Conservation (phyloP, 2,329 filamentous ascomycete genomes). For the Scortechinia acanthostroma region DNA sequence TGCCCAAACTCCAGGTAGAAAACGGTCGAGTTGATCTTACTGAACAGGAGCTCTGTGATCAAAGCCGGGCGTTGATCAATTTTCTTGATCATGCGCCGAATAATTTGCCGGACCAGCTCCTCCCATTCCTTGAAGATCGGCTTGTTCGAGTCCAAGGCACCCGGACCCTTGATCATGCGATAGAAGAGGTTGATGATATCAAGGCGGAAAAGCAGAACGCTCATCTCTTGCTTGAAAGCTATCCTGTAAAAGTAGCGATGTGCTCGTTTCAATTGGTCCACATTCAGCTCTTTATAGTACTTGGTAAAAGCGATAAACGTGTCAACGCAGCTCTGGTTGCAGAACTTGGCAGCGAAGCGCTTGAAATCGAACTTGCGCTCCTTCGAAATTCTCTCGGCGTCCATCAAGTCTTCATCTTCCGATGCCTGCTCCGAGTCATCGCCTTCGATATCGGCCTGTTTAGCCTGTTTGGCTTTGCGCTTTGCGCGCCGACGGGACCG, state of each 20-base stretch:
- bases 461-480: constrained; percentile 47
- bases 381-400: constrained; percentile 63
- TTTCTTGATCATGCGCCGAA: constrained; percentile 76
- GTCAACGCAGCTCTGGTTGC: constrained; percentile 77
- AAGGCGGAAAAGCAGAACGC: constrained; percentile 79
- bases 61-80: constrained; percentile 78
- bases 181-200: constrained; percentile 86
- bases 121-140: constrained; percentile 82
- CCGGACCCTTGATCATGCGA: constrained; percentile 83
- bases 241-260: constrained; percentile 92
- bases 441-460: constrained; percentile 25
- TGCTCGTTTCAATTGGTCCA: constrained; percentile 77
- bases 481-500: constrained; percentile 71
- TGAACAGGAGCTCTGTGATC: constrained; percentile 87
- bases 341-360: constrained; percentile 73
- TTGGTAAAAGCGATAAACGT: constrained; percentile 77
- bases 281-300: constrained; percentile 74
- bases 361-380: constrained; percentile 94
- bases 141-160: constrained; percentile 61
- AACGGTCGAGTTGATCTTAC: constrained; percentile 75
- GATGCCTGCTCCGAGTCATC: constrained; percentile 33
- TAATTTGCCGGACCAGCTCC: constrained; percentile 76
- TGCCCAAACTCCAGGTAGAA: constrained; percentile 87
- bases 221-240: constrained; percentile 89
- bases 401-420: constrained; percentile 59